phyloP scores from a whole-genome alignment of 139 green algal species.

The Coelastrella sp. region DNA sequence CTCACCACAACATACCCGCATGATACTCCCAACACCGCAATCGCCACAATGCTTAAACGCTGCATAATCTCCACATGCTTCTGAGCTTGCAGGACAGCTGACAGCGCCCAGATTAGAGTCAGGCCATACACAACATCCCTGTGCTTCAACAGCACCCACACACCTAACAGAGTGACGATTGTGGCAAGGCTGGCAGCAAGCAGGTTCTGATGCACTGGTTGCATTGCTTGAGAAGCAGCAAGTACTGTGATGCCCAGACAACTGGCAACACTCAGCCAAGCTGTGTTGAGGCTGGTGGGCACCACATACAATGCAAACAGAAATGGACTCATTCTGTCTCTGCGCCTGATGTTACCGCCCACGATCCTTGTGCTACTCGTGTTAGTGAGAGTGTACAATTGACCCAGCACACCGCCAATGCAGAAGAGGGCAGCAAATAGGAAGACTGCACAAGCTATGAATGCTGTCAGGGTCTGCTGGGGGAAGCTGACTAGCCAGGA shows the following conservation, averaged over 20 bases:
- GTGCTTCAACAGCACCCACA: slow-evolving; percentile 32
- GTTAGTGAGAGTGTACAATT: neutral
- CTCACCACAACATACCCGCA: neutral
- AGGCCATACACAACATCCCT: slow-evolving; percentile 64
- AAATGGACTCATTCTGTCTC: slow-evolving; percentile 33
- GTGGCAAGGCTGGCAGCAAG: slow-evolving; percentile 48
- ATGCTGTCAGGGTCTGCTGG: slow-evolving; percentile 48
- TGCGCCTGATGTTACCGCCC: slow-evolving; percentile 17
- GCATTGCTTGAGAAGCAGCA: slow-evolving; percentile 43
- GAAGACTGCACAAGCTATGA: slow-evolving; percentile 57
- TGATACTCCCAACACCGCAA: neutral
- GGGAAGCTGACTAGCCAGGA: slow-evolving; percentile 72
- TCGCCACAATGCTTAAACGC: neutral
- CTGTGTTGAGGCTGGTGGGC: slow-evolving; percentile 74
- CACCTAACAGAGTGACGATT: slow-evolving; percentile 42
- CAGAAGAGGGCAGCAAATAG: slow-evolving; percentile 44
- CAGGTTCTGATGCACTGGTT: neutral
- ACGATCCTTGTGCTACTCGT: neutral
- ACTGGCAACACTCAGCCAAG: slow-evolving; percentile 75
- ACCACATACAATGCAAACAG: slow-evolving; percentile 65
- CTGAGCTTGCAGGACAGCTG: slow-evolving; percentile 21
- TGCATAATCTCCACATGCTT: neutral
- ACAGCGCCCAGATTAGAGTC: slow-evolving; percentile 67
- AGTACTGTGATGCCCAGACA: slow-evolving; percentile 67
- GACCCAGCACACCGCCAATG: neutral